Percentiles rank a stretch among this genome's conserved stretches.
These are phyloP conservation scores for Backusella morwellensis DNA, from an alignment of 192 early-diverging fungal species.

Conservation along the genomic window DNA sequence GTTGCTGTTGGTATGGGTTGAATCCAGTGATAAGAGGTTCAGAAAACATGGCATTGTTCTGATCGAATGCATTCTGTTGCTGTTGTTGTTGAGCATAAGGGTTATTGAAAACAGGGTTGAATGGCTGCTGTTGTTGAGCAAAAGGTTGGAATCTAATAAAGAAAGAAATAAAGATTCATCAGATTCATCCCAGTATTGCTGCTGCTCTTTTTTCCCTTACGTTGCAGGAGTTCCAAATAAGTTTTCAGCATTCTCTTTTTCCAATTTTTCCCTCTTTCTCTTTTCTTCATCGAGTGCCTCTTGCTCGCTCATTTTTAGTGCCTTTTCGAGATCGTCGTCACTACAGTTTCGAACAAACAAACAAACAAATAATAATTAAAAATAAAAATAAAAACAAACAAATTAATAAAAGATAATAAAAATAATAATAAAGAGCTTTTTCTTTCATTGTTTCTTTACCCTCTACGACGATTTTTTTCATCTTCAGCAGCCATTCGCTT, in stretches of 20 bases:
- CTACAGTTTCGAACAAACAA: neutral
- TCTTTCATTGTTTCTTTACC: conserved; percentile 17
- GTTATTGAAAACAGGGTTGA: conserved; percentile 7
- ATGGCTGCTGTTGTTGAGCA: conserved; percentile 21
- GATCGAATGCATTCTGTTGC: conserved; percentile 8
- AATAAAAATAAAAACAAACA: neutral
- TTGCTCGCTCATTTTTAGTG: conserved; percentile 30
- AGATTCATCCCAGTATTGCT: neutral
- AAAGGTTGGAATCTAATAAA: conserved; percentile 10
- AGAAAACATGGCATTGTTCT: neutral
- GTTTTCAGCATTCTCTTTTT: conserved; percentile 19
- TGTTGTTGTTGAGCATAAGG: conserved; percentile 32
- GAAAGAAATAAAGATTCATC: no score
- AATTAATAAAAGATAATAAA: neutral
- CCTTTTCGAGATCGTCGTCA: conserved; percentile 30
- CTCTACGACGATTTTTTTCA: conserved; percentile 31
- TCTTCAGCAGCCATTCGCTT: conserved; percentile 59
- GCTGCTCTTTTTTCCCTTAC: neutral
- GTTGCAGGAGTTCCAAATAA: conserved; percentile 18
- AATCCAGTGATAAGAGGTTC: conserved; percentile 4
- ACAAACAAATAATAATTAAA: neutral
- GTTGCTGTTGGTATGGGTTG: conserved; percentile 16
- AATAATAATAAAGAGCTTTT: neutral
- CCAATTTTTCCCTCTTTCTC: conserved; percentile 20
- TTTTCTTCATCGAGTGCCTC: conserved; percentile 33